A percentile compares a stretch with the other conserved stretches of the same genome.
Conservation (phyloP, 2,329 filamentous ascomycete species). For the Hypoxylon sp. region DNA sequence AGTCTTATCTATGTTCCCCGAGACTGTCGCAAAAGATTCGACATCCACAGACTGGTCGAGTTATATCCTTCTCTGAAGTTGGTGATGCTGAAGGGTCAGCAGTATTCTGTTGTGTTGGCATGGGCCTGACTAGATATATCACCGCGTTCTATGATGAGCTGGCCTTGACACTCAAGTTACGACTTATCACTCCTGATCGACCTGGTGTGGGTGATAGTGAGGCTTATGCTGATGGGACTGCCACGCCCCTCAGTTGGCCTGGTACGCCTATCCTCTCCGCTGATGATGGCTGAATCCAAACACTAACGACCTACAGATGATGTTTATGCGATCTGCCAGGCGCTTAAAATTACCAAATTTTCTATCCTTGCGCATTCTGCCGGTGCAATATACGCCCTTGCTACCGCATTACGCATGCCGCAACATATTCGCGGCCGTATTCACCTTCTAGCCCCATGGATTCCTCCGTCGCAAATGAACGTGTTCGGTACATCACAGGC, state of each 20-base stretch:
- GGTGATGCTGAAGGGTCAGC: conserved; percentile 92
- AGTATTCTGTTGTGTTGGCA: conserved; percentile 96
- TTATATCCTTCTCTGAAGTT: conserved; percentile 97
- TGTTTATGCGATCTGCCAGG: conserved; percentile 92
- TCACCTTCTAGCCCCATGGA: conserved; percentile 95
- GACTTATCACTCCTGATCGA: conserved; percentile 93
- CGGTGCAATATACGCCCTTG: conserved; percentile 96
- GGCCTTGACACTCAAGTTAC: conserved; percentile 86
- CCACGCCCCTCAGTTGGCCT: conserved; percentile 93
- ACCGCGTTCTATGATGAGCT: conserved; percentile 98
- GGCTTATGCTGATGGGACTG: conserved; percentile 82
- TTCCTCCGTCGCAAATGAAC: conserved; percentile 93
- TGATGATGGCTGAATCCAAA: neutral
- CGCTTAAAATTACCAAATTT: conserved; percentile 93
- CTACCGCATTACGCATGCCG: conserved; percentile 94
- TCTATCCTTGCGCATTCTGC: conserved; percentile 96
- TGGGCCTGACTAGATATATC: conserved; percentile 96
- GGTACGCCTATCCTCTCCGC: conserved; percentile 68
- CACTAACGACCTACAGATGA: conserved; percentile 69
- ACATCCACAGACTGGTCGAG: conserved; percentile 86
- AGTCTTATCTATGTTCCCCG: conserved; percentile 85
- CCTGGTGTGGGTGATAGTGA: conserved; percentile 96
- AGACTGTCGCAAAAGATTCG: conserved; percentile 89
- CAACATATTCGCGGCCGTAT: conserved; percentile 95
- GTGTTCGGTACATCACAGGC: conserved; percentile 81